Evolutionary conservation across 805 yeast species (phyloP), one percentile per base, ranked within the genome.

Genomic region (Candida incommunis): DNA sequence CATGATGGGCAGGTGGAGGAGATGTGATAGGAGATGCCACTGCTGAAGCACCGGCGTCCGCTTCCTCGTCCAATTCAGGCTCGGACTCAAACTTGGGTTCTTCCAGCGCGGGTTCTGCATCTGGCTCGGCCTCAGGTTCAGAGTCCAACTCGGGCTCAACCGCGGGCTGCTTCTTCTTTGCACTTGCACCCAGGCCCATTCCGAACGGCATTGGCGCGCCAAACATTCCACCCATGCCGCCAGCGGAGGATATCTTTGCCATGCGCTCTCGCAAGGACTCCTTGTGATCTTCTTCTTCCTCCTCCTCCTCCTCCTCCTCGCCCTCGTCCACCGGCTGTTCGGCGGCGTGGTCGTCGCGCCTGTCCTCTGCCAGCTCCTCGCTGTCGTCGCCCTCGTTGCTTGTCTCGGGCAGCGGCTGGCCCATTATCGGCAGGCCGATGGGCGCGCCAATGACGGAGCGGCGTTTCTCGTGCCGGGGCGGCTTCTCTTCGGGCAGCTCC

Each of bases 241-340:
- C 94, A 0, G 96, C 86, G 26, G 94, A 94, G 0, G 96, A 82
- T 18, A 90, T 72, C 54, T 80, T 84, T n/a, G 98, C 97, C 96
- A 90, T 90, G 49, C 96, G 75, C 51, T 83, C 96, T 20, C 94
- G 79, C 44, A 90, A 68, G 4, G 80, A 84, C 42, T 80, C 73
- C 54, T 92, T 74, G 46, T 81, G 75, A 3, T 79, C 69, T 3
- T 68, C 78, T 2, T 67, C 75, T 2, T 70, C 74, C 2, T 65
- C 74, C 7, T 60, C 65, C 1, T 61, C 70, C 1, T 51, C 59
- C n/a, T 57, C 62, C 2, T 58, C 57, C 1, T 54, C 62, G 1
- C 54, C 59, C 37, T 31, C 37, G 18, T 31, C 18, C 37, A 11
- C 37, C 20, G 18, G 18, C n/a, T 31, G 18, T 0, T 57, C 64